Evolutionary conservation across 2,329 filamentous ascomycete species (phyloP).

Genomic region (Dothistroma septosporum): DNA sequence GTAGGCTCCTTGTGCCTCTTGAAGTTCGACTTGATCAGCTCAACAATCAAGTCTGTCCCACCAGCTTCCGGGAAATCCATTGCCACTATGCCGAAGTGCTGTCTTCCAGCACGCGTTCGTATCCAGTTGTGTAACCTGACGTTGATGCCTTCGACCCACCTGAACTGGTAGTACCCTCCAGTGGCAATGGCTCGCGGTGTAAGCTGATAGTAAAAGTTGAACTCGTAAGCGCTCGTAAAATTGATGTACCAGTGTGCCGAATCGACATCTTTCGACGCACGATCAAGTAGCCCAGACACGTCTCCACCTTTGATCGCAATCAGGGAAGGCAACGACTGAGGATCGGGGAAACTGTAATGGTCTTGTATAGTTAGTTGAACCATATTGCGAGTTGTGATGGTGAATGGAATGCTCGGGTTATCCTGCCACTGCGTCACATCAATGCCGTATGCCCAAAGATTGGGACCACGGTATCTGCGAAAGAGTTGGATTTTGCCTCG

Average conservation of each 20-base stretch:
- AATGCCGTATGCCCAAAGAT: constrained; percentile 29
- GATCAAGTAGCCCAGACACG: constrained; percentile 38
- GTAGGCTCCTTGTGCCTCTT: constrained; percentile 2
- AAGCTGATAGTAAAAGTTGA: constrained; percentile 36
- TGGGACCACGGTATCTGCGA: constrained; percentile 30
- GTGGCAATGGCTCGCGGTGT: constrained; percentile 40
- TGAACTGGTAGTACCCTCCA: constrained; percentile 41
- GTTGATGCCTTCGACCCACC: constrained; percentile 47
- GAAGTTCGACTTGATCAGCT: constrained; percentile 43
- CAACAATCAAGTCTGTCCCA: constrained; percentile 40
- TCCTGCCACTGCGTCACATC: constrained; percentile 35
- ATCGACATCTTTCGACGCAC: constrained; percentile 30
- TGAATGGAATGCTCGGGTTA: constrained; percentile 35
- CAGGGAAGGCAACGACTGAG: constrained; percentile 39
- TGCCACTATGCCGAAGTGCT: constrained; percentile 34
- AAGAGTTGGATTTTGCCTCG: constrained; percentile 37
- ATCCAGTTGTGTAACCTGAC: constrained; percentile 35
- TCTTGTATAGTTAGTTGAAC: constrained; percentile 45
- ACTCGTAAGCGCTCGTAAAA: constrained; percentile 46
- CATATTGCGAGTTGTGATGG: constrained; percentile 37
- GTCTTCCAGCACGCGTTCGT: constrained; percentile 25
- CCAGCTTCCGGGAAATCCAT: constrained; percentile 39
- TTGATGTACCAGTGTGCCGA: constrained; percentile 40
- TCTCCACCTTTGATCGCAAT: constrained; percentile 39
- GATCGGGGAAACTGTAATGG: constrained; percentile 44